phyloP scores from a whole-genome alignment of 2,329 filamentous ascomycete genomes.

The Monascus ruber region DNA sequence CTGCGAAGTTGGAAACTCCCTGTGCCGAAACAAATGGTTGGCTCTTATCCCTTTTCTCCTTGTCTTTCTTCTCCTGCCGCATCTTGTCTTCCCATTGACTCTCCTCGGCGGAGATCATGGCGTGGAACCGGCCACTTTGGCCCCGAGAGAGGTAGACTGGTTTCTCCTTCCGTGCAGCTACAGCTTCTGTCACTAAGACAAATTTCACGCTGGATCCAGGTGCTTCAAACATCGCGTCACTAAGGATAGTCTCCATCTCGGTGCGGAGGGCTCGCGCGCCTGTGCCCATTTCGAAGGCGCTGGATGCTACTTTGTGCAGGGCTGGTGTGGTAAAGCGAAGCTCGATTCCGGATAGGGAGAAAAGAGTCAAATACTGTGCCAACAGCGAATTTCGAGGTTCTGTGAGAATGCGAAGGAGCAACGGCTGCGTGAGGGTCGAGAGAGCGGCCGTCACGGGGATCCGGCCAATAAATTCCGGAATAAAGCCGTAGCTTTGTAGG shows the following conservation, averaged over 20 bases:
- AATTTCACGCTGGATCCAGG: constrained; percentile 56
- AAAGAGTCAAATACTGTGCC: constrained; percentile 79
- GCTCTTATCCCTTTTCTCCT: constrained; percentile 12
- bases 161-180: constrained; percentile 50
- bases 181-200: constrained; percentile 60
- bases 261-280: constrained; percentile 70
- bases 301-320: constrained; percentile 68
- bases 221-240: constrained; percentile 71
- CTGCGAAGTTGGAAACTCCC: constrained; percentile 28
- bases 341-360: constrained; percentile 65
- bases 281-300: constrained; percentile 57
- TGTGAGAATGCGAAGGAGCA: constrained; percentile 76
- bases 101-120: constrained; percentile 40
- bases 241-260: constrained; percentile 67
- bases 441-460: constrained; percentile 84
- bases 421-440: constrained; percentile 55
- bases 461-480: constrained; percentile 90
- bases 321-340: constrained; percentile 74
- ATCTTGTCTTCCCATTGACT: constrained; percentile 37
- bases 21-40: constrained; percentile 5
- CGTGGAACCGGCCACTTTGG: constrained; percentile 40
- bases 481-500: constrained; percentile 77
- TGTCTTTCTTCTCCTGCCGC: constrained; percentile 20
- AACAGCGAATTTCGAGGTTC: constrained; percentile 84
- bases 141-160: constrained; percentile 42